Evolutionary conservation across 257 asterid species (phyloP).

Genomic region (Solanum raphanifolium): DNA sequence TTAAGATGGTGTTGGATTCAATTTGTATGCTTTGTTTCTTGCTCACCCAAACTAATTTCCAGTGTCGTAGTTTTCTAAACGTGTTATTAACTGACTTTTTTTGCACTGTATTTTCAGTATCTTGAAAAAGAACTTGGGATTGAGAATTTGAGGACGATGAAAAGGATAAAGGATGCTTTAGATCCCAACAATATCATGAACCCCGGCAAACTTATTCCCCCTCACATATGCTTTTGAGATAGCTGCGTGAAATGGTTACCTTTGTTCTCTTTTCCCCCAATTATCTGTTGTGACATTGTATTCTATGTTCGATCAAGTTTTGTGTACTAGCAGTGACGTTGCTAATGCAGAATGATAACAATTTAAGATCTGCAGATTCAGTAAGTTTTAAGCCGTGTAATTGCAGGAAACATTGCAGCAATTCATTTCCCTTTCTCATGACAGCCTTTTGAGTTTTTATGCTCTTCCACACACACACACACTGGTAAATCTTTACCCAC

Average conservation of each 20-base stretch:
- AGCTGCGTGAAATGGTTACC: not conserved
- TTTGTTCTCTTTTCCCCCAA: not conserved
- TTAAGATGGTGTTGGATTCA: not conserved
- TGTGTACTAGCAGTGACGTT: not conserved
- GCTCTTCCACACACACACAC: not conserved
- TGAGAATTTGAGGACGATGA: slow-evolving; percentile 86
- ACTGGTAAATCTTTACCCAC: not conserved
- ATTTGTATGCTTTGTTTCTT: not conserved
- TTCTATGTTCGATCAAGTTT: not conserved
- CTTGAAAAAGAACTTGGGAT: slow-evolving; percentile 87
- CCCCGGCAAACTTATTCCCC: slow-evolving; percentile 94
- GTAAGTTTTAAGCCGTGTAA: not conserved
- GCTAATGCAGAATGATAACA: not conserved
- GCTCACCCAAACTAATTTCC: not conserved
- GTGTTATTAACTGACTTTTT: not conserved
- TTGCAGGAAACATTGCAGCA: not conserved
- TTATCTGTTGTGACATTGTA: not conserved
- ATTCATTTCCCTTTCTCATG: not conserved
- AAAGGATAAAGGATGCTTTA: slow-evolving; percentile 70
- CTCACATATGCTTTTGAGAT: slow-evolving; percentile 58
- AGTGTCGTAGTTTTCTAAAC: not conserved
- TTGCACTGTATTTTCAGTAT: slow-evolving; percentile 35
- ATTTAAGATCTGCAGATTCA: not conserved
- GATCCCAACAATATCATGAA: slow-evolving; percentile 89
- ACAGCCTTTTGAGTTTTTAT: not conserved